phyloP scores from a whole-genome alignment of 768 basidiomycete species.

The Naematelia encephala region DNA sequence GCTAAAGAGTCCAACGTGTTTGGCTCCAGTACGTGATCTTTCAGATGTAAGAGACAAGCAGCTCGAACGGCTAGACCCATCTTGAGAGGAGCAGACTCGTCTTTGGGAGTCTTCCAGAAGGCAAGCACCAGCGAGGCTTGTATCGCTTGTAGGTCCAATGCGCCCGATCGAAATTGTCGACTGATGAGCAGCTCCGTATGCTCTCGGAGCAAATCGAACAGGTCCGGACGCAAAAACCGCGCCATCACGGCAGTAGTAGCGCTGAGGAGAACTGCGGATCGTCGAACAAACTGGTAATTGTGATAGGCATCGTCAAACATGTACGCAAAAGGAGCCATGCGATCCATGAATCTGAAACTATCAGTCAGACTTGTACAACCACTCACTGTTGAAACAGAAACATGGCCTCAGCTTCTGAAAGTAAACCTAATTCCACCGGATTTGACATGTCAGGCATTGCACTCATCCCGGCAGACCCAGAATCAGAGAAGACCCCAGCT shows the following conservation, averaged over 20 bases:
- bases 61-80: conserved; percentile 1
- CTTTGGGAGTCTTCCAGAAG: conserved; percentile 1
- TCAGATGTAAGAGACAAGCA: neutral
- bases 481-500: neutral
- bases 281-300: neutral
- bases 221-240: neutral
- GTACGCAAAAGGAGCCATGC: neutral
- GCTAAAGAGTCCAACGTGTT: neutral
- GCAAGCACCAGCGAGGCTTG: neutral
- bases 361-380: neutral
- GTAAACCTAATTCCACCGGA: neutral
- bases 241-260: neutral
- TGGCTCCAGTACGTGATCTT: neutral
- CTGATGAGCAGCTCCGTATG: neutral
- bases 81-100: neutral
- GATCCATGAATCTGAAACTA: neutral
- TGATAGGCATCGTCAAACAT: conserved; percentile 5
- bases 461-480: neutral
- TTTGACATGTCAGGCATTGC: neutral
- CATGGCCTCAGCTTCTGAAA: neutral
- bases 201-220: neutral
- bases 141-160: neutral
- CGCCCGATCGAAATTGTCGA: neutral
- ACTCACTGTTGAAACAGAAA: neutral
- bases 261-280: conserved; percentile 1